These are phyloP conservation scores for Eucalyptus victrix DNA, from an alignment of 345 rosid genomes.

Conservation along the genomic window DNA sequence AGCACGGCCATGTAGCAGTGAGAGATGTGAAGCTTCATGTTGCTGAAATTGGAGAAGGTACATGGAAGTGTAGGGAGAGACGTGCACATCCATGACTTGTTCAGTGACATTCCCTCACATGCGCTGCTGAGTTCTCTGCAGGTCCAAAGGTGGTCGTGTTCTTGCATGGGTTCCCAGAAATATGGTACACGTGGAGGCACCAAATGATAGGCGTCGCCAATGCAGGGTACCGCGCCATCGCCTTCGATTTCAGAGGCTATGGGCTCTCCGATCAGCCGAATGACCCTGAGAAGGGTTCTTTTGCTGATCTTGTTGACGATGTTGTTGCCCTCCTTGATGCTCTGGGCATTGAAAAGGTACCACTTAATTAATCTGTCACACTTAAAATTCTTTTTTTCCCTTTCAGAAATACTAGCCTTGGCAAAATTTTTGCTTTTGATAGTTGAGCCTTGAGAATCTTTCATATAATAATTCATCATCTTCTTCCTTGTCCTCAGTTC, in stretches of 20 bases:
- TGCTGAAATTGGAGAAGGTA: constrained; percentile 42
- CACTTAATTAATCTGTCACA: neutral
- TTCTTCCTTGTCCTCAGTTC: neutral
- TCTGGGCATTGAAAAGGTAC: constrained; percentile 13
- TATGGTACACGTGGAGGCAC: constrained; percentile 39
- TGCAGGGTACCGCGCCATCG: constrained; percentile 17
- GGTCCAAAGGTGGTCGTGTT: constrained; percentile 13
- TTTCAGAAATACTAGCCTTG: neutral
- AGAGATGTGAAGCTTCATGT: constrained; percentile 38
- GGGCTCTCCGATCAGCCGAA: constrained; percentile 25
- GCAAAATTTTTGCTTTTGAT: neutral
- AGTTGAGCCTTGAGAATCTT: neutral
- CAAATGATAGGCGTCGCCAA: constrained; percentile 26
- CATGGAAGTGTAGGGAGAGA: neutral
- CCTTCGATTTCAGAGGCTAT: constrained; percentile 32
- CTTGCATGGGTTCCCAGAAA: constrained; percentile 38
- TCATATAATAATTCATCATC: neutral
- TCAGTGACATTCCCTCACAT: neutral
- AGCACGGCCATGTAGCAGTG: constrained; percentile 24
- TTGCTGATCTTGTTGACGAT: constrained; percentile 16
- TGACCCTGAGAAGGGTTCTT: constrained; percentile 15
- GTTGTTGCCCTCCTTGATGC: constrained; percentile 16
- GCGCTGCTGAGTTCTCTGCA: neutral
- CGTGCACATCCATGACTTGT: neutral
- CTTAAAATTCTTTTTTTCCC: neutral